phyloP scores from a whole-genome alignment of 805 yeast species.

The Cyberlindnera japonica region DNA sequence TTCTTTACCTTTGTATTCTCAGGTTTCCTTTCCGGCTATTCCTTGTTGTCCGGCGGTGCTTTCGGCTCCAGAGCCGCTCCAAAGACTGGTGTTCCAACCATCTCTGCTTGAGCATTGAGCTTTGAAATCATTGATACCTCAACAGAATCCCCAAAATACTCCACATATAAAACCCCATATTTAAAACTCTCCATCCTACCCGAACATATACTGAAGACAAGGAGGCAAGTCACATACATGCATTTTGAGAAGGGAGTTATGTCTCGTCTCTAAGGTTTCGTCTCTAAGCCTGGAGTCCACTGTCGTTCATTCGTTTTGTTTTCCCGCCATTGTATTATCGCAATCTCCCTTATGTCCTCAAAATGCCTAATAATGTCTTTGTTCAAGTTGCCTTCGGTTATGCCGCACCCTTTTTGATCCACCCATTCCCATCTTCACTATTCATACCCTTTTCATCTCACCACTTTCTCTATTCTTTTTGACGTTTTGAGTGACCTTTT shows the following conservation, averaged over 20 bases:
- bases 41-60: slow-evolving; percentile 55
- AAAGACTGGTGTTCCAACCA: slow-evolving; percentile 84
- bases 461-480: not conserved
- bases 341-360: not conserved
- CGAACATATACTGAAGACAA: no score
- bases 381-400: no score
- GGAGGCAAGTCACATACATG: not conserved
- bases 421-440: not conserved
- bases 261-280: no score
- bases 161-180: not conserved
- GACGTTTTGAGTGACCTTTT: not conserved
- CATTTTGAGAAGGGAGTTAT: not conserved
- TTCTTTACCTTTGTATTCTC: slow-evolving; percentile 72
- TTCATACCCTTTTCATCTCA: not conserved
- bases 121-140: no score
- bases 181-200: not conserved
- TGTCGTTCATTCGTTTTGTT: not conserved
- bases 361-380: no score
- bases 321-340: not conserved
- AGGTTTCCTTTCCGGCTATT: slow-evolving; percentile 45
- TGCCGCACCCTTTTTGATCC: no score
- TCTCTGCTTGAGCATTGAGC: slow-evolving; percentile 58
- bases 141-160: no score
- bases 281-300: not conserved
- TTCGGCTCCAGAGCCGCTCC: slow-evolving; percentile 52